Evolutionary conservation across 306 rosid genomes (phyloP).

Genomic region (Dryas octopetala): DNA sequence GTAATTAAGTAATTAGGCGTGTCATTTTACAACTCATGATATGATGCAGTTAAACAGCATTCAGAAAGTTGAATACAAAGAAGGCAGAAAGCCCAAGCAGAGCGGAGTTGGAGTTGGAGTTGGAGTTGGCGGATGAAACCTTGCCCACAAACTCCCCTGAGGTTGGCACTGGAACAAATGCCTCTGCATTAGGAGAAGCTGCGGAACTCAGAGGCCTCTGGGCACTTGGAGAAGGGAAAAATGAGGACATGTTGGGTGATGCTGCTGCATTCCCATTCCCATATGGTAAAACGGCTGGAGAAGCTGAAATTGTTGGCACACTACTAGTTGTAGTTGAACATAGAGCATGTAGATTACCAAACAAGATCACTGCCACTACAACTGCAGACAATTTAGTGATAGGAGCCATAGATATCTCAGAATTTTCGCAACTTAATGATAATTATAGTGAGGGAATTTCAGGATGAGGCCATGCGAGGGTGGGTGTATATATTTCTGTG

Average conservation of each 20-base stretch:
- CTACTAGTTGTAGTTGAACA: slow-evolving; percentile 24
- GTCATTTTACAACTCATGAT: neutral
- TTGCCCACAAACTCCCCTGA: slow-evolving; percentile 64
- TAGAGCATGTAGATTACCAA: slow-evolving; percentile 29
- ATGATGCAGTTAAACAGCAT: neutral
- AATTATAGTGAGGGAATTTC: no score
- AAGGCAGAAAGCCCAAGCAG: slow-evolving; percentile 22
- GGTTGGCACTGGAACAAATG: slow-evolving; percentile 40
- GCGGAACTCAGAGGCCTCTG: slow-evolving; percentile 30
- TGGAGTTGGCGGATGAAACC: slow-evolving; percentile 40
- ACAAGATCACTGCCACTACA: slow-evolving; percentile 20
- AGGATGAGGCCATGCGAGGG: no score
- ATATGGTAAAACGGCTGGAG: slow-evolving; percentile 54
- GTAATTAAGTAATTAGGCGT: no score
- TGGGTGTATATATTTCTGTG: neutral
- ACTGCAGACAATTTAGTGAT: neutral
- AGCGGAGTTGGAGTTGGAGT: slow-evolving; percentile 20
- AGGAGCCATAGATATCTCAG: slow-evolving; percentile 40
- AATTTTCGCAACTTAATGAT: slow-evolving; percentile 15
- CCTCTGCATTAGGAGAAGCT: slow-evolving; percentile 30
- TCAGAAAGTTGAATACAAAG: neutral
- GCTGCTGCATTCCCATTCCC: slow-evolving; percentile 10
- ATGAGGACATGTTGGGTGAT: slow-evolving; percentile 58
- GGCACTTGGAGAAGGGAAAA: slow-evolving; percentile 50
- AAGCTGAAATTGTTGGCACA: slow-evolving; percentile 54